Conservation (phyloP, 2,329 filamentous ascomycete species). For the Blastomyces percursus region DNA sequence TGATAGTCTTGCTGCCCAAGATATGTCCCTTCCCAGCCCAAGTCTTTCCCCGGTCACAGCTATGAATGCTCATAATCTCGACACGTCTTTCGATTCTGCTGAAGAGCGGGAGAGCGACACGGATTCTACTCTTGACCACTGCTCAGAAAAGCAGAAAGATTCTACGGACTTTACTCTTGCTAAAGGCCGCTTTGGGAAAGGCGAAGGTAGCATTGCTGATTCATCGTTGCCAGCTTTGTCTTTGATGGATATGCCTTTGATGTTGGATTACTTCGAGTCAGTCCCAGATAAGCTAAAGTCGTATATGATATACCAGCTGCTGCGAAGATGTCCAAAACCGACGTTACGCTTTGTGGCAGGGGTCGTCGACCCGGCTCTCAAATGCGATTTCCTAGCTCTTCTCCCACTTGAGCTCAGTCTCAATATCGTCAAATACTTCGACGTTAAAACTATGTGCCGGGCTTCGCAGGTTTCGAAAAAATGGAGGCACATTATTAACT, state of each 20-base stretch:
- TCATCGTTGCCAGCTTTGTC: constrained; percentile 26
- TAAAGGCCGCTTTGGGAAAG: not conserved
- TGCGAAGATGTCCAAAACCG: constrained; percentile 75
- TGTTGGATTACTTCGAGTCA: constrained; percentile 82
- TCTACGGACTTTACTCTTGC: constrained; percentile 16
- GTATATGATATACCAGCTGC: constrained; percentile 92
- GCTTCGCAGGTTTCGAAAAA: constrained; percentile 88
- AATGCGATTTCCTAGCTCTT: constrained; percentile 80
- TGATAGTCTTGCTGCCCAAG: constrained; percentile 63
- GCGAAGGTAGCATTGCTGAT: constrained; percentile 12
- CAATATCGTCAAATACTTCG: constrained; percentile 77
- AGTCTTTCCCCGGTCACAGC: constrained; percentile 83
- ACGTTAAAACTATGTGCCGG: constrained; percentile 73
- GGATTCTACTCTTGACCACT: constrained; percentile 35
- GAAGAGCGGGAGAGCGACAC: constrained; percentile 33
- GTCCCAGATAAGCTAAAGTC: constrained; percentile 88
- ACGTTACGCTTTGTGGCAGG: constrained; percentile 83
- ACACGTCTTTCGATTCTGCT: constrained; percentile 33
- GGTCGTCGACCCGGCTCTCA: constrained; percentile 84
- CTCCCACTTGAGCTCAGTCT: constrained; percentile 79
- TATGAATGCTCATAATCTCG: constrained; percentile 46
- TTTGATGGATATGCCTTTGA: constrained; percentile 68
- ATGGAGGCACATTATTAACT: constrained; percentile 84
- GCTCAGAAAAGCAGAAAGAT: constrained; percentile 36
- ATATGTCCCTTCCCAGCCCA: constrained; percentile 88